A percentile compares a stretch with the other conserved stretches of the same genome.
These are phyloP conservation scores for Phenoliferia sp. DNA, from an alignment of 1,284 basidiomycete genomes.

Conservation along the genomic window DNA sequence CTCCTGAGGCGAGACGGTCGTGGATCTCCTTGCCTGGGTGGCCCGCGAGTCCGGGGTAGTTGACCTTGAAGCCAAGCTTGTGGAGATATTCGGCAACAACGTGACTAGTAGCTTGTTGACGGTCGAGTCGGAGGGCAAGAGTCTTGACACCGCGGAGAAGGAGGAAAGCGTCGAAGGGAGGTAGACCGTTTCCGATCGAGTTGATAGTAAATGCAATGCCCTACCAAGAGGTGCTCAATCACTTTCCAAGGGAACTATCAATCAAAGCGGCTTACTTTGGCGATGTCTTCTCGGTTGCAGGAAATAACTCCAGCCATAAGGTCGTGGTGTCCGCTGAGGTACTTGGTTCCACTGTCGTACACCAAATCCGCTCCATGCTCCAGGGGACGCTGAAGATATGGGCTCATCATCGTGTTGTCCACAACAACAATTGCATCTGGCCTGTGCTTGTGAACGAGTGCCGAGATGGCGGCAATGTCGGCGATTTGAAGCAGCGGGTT, in stretches of 20 bases:
- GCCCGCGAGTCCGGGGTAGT: conserved; percentile 83
- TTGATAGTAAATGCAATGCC: conserved; percentile 90
- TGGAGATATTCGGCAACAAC: conserved; percentile 84
- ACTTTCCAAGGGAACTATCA: not conserved
- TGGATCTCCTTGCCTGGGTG: conserved; percentile 86
- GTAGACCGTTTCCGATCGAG: conserved; percentile 92
- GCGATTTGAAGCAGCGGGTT: conserved; percentile 96
- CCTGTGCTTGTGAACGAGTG: conserved; percentile 71
- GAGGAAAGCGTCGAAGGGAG: conserved; percentile 93
- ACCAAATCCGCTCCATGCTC: conserved; percentile 95
- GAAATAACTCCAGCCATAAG: conserved; percentile 95
- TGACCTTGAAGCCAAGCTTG: conserved; percentile 80
- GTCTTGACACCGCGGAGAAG: conserved; percentile 95
- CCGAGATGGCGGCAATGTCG: conserved; percentile 76
- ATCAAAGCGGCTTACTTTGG: conserved; percentile 56
- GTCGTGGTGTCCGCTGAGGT: conserved; percentile 96
- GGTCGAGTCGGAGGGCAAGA: conserved; percentile 91
- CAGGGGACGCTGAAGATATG: conserved; percentile 91
- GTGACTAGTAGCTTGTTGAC: conserved; percentile 79
- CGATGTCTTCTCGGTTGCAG: conserved; percentile 85
- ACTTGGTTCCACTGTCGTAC: conserved; percentile 98
- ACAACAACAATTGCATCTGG: conserved; percentile 79
- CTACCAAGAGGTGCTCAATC: conserved; percentile 43
- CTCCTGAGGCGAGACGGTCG: conserved; percentile 78
- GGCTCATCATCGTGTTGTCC: conserved; percentile 99